These are phyloP conservation scores for Mantamonas sphyraenae DNA, from an alignment of 78 protist species.

Conservation along the genomic window DNA sequence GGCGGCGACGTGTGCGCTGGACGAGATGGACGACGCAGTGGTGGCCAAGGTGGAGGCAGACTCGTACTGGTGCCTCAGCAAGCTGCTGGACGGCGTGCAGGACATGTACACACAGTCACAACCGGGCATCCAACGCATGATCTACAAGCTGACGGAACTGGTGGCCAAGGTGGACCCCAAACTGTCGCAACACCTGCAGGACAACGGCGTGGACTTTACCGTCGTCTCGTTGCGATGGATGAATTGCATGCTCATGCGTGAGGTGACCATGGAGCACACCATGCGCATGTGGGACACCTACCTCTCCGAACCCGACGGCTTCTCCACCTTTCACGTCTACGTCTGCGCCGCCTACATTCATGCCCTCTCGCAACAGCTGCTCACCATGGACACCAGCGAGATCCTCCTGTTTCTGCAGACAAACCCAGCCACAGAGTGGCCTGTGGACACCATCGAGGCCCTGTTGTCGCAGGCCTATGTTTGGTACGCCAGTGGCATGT, in stretches of 20 bases:
- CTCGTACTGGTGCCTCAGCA: background rate
- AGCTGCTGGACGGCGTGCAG: conserved; percentile 4
- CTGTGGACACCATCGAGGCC: background rate
- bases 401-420: background rate
- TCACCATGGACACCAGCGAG: background rate
- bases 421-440: background rate
- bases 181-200: conserved; percentile 1
- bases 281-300: conserved; percentile 31
- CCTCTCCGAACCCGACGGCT: background rate
- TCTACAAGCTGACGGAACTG: background rate
- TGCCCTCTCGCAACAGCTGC: background rate
- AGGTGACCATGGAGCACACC: background rate
- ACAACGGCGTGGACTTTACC: background rate
- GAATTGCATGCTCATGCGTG: conserved; percentile 27
- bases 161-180: background rate
- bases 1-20: too few species aligned
- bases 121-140: conserved; percentile 4
- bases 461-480: conserved; percentile 7
- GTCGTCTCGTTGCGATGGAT: conserved; percentile 28
- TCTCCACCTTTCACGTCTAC: conserved; percentile 4
- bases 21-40: too few species aligned
- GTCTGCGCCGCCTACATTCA: conserved; percentile 2
- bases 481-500: too few species aligned
- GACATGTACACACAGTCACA: background rate
- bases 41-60: too few species aligned